Evolutionary conservation across 139 green algal genomes (phyloP).

Genomic region (Gonium pectorale): DNA sequence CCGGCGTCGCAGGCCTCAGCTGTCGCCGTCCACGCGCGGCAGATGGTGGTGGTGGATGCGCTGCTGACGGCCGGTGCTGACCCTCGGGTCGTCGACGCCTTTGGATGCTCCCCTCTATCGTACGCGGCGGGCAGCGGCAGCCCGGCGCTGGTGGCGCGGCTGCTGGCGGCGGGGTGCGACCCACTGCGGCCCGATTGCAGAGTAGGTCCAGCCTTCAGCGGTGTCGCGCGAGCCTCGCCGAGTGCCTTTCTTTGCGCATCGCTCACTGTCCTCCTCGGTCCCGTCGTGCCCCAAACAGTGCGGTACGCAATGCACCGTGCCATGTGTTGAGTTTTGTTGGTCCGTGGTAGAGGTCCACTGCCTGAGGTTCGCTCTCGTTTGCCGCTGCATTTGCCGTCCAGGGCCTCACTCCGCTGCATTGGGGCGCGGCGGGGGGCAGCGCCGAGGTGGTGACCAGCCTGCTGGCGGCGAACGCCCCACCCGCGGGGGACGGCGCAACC

Average conservation of each 20-base stretch:
- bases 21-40: neutral
- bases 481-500: neutral
- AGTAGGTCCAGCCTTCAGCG: no score
- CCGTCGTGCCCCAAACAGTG: no score
- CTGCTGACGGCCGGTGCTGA: constrained; percentile 13
- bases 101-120: constrained; percentile 22
- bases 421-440: constrained; percentile 23
- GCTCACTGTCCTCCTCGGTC: no score
- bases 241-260: no score
- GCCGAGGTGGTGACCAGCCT: constrained; percentile 12
- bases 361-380: neutral
- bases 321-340: no score
- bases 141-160: constrained; percentile 11
- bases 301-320: no score
- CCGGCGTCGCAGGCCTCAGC: neutral
- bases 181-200: neutral
- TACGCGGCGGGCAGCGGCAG: constrained; percentile 36
- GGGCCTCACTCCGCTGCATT: constrained; percentile 40
- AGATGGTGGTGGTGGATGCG: constrained; percentile 5
- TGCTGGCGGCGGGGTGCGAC: constrained; percentile 28
- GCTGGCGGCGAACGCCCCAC: no score
- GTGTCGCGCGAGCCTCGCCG: no score
- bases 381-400: neutral
- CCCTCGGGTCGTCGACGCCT: neutral
- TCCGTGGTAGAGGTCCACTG: no score